A percentile compares a stretch with the other conserved stretches of the same genome.
These are phyloP conservation scores for Ogataea methylovora DNA, from an alignment of 805 yeast species.

Conservation along the genomic window DNA sequence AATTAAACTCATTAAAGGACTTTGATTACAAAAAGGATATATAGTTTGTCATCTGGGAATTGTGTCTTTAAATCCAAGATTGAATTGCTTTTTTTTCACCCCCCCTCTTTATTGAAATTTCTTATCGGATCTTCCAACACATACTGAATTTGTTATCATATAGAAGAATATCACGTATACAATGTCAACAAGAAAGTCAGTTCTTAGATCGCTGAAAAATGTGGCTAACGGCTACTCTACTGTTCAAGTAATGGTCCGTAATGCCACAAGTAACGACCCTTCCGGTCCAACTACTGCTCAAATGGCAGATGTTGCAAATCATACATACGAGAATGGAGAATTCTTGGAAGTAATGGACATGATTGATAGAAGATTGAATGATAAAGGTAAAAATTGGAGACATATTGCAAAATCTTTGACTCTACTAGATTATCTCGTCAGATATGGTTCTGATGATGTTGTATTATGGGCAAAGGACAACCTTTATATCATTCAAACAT, in stretches of 20 bases:
- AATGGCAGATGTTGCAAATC: slow-evolving; percentile 76
- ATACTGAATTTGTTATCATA: no score
- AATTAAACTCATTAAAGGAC: no score
- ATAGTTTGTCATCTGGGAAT: no score
- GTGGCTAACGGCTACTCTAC: slow-evolving; percentile 84
- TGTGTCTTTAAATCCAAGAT: no score
- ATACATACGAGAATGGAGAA: slow-evolving; percentile 65
- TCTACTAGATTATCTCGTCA: slow-evolving; percentile 79
- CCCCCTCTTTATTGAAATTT: no score
- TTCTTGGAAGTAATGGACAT: slow-evolving; percentile 90
- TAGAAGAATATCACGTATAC: no score
- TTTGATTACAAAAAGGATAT: no score
- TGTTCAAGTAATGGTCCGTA: slow-evolving; percentile 82
- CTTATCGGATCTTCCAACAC: no score
- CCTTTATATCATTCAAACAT: slow-evolving; percentile 77
- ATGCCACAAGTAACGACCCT: slow-evolving; percentile 85
- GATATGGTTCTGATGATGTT: slow-evolving; percentile 82
- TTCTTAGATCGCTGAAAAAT: slow-evolving; percentile 81
- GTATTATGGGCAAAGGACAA: slow-evolving; percentile 91
- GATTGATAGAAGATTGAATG: slow-evolving; percentile 85
- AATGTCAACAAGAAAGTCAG: slow-evolving; percentile 33
- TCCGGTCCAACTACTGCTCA: slow-evolving; percentile 75
- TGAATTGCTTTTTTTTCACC: no score
- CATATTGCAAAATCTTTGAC: slow-evolving; percentile 90
- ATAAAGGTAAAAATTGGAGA: slow-evolving; percentile 95